Evolutionary conservation across 2,329 filamentous ascomycete species (phyloP).

Genomic region (Nakataea oryzae): DNA sequence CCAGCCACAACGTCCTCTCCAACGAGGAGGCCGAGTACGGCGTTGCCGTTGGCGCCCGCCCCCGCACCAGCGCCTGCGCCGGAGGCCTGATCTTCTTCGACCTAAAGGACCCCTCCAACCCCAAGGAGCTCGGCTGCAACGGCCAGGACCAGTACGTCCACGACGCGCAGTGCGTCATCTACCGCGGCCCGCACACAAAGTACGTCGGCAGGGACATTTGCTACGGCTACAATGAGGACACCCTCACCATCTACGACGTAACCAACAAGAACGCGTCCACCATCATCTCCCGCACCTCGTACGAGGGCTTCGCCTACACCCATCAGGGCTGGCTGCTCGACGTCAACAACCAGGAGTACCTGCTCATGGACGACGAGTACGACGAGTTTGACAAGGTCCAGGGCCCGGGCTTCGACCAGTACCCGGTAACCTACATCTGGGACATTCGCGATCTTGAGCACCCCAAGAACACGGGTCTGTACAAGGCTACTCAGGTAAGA

Average conservation of each 20-base stretch:
- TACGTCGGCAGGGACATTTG: constrained; percentile 42
- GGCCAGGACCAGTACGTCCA: constrained; percentile 48
- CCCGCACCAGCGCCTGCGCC: constrained; percentile 16
- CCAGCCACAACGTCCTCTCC: constrained; percentile 3
- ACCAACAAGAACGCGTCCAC: constrained; percentile 33
- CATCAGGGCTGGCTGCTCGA: constrained; percentile 46
- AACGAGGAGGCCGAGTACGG: constrained; percentile 22
- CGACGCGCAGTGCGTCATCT: constrained; percentile 48
- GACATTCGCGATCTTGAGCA: constrained; percentile 29
- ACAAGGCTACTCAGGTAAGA: constrained; percentile 14
- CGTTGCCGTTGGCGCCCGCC: constrained; percentile 29
- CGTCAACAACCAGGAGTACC: constrained; percentile 27
- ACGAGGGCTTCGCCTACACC: constrained; percentile 45
- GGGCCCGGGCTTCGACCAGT: constrained; percentile 14
- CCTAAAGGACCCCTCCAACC: constrained; percentile 40
- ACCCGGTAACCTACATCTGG: constrained; percentile 38
- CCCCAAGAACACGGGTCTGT: constrained; percentile 30
- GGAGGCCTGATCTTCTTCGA: constrained; percentile 44
- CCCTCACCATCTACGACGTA: constrained; percentile 39
- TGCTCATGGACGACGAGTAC: constrained; percentile 40
- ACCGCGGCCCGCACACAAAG: constrained; percentile 35
- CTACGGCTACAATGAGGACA: constrained; percentile 45
- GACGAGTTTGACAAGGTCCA: constrained; percentile 33
- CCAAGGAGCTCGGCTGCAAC: constrained; percentile 41
- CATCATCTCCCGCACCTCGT: constrained; percentile 41